Evolutionary conservation across 768 basidiomycete genomes (phyloP).

Genomic region (Phanerochaete sordida): DNA sequence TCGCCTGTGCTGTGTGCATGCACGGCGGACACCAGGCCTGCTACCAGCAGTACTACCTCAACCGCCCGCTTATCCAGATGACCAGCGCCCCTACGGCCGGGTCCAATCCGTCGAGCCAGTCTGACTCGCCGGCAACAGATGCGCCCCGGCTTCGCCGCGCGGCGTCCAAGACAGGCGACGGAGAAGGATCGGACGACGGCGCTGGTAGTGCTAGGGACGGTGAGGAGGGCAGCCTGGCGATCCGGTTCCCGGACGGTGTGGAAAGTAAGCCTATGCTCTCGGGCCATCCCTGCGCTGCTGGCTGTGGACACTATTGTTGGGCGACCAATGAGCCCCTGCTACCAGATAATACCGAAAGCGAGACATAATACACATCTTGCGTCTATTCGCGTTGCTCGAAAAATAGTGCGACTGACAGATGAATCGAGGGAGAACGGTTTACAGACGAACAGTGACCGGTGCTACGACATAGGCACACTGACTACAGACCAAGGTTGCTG

Average conservation of each 20-base stretch:
- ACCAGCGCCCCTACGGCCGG: conserved; percentile 15
- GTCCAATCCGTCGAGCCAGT: conserved; percentile 14
- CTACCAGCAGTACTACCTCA: conserved; percentile 64
- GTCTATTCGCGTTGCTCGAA: too few species aligned
- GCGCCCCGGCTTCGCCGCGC: conserved; percentile 4
- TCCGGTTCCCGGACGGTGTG: conserved; percentile 9
- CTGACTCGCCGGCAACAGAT: conserved; percentile 15
- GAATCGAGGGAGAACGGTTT: too few species aligned
- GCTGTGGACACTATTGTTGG: conserved; percentile 85
- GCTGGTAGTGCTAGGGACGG: conserved; percentile 15
- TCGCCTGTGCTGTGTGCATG: conserved; percentile 72
- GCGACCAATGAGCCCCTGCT: conserved; percentile 31
- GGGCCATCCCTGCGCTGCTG: conserved; percentile 72
- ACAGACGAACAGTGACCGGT: too few species aligned
- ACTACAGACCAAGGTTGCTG: neutral
- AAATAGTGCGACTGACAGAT: too few species aligned
- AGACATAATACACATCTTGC: neutral
- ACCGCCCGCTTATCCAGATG: conserved; percentile 52
- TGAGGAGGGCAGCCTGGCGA: conserved; percentile 12
- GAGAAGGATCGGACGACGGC: conserved; percentile 23
- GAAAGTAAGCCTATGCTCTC: conserved; percentile 22
- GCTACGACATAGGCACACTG: too few species aligned
- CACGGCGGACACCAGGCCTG: conserved; percentile 84
- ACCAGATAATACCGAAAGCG: neutral
- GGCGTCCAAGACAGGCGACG: conserved; percentile 5